These are phyloP conservation scores for Dendrocalamus sinicus DNA, from an alignment of 176 grass and related monocot species.

Conservation along the genomic window DNA sequence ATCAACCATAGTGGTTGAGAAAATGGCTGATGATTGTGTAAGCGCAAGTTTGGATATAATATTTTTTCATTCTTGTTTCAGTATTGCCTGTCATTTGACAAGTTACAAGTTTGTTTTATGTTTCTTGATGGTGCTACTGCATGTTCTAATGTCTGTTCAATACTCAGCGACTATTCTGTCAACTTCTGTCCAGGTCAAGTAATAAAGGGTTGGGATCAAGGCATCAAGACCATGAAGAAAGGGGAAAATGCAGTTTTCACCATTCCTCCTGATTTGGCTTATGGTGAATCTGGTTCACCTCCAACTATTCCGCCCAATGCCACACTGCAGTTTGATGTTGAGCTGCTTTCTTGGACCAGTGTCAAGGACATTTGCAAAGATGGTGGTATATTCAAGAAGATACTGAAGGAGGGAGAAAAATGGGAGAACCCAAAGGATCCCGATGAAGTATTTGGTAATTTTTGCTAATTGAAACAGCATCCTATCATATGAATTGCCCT, in stretches of 20 bases:
- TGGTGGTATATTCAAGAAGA: constrained; percentile 89
- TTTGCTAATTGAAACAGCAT: constrained; percentile 7
- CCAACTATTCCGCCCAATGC: constrained; percentile 85
- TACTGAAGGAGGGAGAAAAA: constrained; percentile 83
- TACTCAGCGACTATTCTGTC: constrained; percentile 4
- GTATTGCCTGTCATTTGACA: not conserved
- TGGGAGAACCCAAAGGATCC: constrained; percentile 96
- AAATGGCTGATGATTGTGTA: not conserved
- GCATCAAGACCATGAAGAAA: constrained; percentile 99
- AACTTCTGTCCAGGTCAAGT: constrained; percentile 70
- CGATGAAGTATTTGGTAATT: constrained; percentile 91
- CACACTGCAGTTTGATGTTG: constrained; percentile 94
- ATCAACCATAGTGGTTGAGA: not conserved
- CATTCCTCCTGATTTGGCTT: constrained; percentile 89
- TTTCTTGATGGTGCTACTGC: not conserved
- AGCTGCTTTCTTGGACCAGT: constrained; percentile 90
- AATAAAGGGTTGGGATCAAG: constrained; percentile 98
- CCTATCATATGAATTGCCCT: not conserved
- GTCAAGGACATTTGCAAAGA: constrained; percentile 95
- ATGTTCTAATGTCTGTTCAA: not conserved
- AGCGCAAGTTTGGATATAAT: not conserved
- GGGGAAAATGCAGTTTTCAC: constrained; percentile 95
- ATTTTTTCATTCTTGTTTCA: not conserved
- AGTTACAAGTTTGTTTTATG: not conserved
- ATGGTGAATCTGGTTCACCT: constrained; percentile 87